These are phyloP conservation scores for Colletotrichum nymphaeae DNA, from an alignment of 2,329 filamentous ascomycete genomes.

Conservation along the genomic window DNA sequence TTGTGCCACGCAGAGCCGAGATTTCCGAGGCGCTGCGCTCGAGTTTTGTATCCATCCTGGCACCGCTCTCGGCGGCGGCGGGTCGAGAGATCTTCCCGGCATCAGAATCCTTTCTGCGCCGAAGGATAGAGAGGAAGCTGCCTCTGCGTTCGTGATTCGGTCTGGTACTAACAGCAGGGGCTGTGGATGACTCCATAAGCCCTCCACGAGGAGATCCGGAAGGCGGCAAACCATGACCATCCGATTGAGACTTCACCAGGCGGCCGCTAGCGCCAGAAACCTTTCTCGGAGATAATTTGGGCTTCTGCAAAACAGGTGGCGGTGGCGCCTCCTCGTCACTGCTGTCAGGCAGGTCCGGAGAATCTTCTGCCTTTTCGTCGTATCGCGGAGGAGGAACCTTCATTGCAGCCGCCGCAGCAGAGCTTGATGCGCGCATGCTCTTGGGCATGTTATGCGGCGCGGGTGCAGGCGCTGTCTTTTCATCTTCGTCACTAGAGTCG, in stretches of 20 bases:
- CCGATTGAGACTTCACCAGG: constrained; percentile 38
- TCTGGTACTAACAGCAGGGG: constrained; percentile 39
- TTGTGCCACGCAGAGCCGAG: constrained; percentile 53
- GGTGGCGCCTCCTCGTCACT: constrained; percentile 57
- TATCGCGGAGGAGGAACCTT: constrained; percentile 45
- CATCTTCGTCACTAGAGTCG: constrained; percentile 76
- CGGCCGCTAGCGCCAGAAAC: constrained; percentile 27
- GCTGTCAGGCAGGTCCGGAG: constrained; percentile 71
- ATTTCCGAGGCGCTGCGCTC: constrained; percentile 69
- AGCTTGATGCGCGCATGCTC: constrained; percentile 46
- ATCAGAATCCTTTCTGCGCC: constrained; percentile 70
- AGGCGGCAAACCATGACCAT: constrained; percentile 46
- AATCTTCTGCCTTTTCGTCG: constrained; percentile 59
- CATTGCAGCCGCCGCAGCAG: constrained; percentile 52
- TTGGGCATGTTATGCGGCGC: constrained; percentile 66
- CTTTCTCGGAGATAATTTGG: constrained; percentile 35
- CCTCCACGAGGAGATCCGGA: constrained; percentile 55
- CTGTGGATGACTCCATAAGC: constrained; percentile 40
- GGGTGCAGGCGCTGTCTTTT: constrained; percentile 76
- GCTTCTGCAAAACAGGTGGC: constrained; percentile 33
- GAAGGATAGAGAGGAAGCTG: constrained; percentile 70
- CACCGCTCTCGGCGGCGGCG: constrained; percentile 65
- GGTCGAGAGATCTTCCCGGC: constrained; percentile 64
- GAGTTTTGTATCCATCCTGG: constrained; percentile 70
- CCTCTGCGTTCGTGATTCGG: constrained; percentile 52